Evolutionary conservation across 805 yeast genomes (phyloP).

Genomic region (Kodamaea neixiangensis): DNA sequence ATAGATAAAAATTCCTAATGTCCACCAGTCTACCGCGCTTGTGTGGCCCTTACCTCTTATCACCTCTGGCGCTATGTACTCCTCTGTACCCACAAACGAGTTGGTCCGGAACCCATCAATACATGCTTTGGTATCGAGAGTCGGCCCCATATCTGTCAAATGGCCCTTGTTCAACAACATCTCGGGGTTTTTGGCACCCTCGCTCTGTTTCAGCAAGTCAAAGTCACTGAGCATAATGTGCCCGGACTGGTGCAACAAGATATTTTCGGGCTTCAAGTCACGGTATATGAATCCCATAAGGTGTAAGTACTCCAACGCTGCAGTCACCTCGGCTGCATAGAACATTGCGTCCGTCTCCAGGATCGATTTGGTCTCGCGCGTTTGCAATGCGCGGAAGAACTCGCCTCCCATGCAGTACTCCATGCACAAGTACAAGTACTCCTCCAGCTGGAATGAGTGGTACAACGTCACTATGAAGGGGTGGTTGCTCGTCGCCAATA

Average conservation of each 20-base stretch:
- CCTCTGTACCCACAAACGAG: constrained; percentile 98
- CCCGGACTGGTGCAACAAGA: constrained; percentile 91
- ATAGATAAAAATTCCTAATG: constrained; percentile 86
- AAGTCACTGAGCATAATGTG: constrained; percentile 98
- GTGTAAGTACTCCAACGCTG: constrained; percentile 94
- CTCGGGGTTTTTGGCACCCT: constrained; percentile 73
- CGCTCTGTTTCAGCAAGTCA: constrained; percentile 89
- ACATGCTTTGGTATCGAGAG: constrained; percentile 90
- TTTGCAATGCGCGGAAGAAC: constrained; percentile 92
- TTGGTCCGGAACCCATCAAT: constrained; percentile 96
- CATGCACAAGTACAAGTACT: constrained; percentile 90
- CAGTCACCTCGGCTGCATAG: constrained; percentile 95
- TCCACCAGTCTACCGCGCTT: constrained; percentile 99
- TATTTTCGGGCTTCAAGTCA: constrained; percentile 95
- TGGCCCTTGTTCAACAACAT: constrained; percentile 44
- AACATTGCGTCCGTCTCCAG: constrained; percentile 87
- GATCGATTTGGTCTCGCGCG: constrained; percentile 82
- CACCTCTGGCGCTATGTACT: constrained; percentile 97
- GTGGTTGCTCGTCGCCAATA: constrained; percentile 90
- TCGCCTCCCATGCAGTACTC: constrained; percentile 99
- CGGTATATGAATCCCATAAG: constrained; percentile 96
- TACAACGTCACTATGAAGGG: constrained; percentile 96
- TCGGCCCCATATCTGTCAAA: constrained; percentile 41
- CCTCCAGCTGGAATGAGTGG: constrained; percentile 95
- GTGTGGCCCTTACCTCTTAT: constrained; percentile 97